Evolutionary conservation across 2,329 filamentous ascomycete genomes (phyloP), one percentile per base, ranked within the genome.

Genomic region (Cadophora luteo-olivacea): DNA sequence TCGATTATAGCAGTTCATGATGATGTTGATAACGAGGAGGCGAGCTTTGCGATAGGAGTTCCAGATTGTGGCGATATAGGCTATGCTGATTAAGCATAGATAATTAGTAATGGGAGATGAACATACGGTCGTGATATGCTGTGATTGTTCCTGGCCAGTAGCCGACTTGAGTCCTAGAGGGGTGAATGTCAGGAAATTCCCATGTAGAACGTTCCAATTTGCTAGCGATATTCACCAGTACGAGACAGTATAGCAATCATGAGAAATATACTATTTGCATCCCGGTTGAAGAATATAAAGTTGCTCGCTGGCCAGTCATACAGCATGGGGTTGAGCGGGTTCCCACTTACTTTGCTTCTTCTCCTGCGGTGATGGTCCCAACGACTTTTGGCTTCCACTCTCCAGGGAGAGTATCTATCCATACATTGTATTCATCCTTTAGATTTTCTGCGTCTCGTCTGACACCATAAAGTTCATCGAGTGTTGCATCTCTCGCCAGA

Each of bases 31-130:
- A 16, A 62, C 41, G 16, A 62, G 41, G 19, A 62, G 41, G 19
- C 60, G 60, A 22, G 41, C 60, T 33, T 62, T 62, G 24, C 60
- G 60, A 14, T 62, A 62, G 60, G 19, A 19, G 38, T 62, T 62
- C 60, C 45, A 62, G 16, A 62, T 62, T 12, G 60, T 62, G 4
- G 60, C 60, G 4, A 51, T 62, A 7, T 62, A 62, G 16, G 41
- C 60, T 62, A 49, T 1, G 22, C 22, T 8, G 29, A 9, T 1
- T 62, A 1, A 62, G 41, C 36, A 11, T 11, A 14, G 25, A 16
- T 19, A 16, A 32, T 25, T 0, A 7, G 1, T 48, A 7, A 3
- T 25, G 5, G 25, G 5, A 51, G 14, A n/a, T 33, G 7, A 33
- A 12, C 41, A n/a, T 62, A 62, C 60, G 25, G 38, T 62, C 60